Percentiles rank a stretch among this genome's conserved stretches.
These are phyloP conservation scores for Penicillium sp. DNA, from an alignment of 2,329 filamentous ascomycete species.

Conservation along the genomic window DNA sequence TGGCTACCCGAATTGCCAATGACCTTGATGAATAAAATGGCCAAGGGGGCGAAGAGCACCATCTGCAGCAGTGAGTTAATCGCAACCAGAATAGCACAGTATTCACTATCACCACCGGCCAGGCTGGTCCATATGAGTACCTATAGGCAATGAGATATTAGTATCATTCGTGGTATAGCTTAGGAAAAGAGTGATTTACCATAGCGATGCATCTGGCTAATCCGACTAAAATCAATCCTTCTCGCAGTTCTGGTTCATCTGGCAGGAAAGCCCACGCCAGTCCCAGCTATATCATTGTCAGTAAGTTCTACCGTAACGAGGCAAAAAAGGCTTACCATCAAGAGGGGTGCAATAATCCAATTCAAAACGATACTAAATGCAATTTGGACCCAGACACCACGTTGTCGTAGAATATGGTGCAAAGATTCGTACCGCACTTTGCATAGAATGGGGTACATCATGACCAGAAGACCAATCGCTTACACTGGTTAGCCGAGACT, in stretches of 20 bases:
- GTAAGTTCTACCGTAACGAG: not conserved
- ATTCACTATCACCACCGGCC: constrained; percentile 75
- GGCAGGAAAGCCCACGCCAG: constrained; percentile 55
- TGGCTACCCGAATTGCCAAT: constrained; percentile 56
- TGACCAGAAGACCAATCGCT: constrained; percentile 80
- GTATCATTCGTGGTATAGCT: not conserved
- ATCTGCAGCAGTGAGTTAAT: constrained; percentile 76
- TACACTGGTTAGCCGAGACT: not conserved
- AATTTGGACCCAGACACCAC: constrained; percentile 76
- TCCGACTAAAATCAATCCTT: constrained; percentile 78
- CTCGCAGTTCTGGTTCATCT: constrained; percentile 51
- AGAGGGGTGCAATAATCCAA: constrained; percentile 79
- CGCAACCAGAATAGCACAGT: constrained; percentile 78
- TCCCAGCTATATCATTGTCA: constrained; percentile 33
- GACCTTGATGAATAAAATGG: constrained; percentile 68
- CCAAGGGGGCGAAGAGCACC: constrained; percentile 69
- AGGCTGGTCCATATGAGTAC: constrained; percentile 76
- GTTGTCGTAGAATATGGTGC: constrained; percentile 63
- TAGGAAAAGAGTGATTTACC: constrained; percentile 50
- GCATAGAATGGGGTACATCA: constrained; percentile 95
- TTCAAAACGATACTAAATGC: constrained; percentile 74
- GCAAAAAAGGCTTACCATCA: constrained; percentile 63
- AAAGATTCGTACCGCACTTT: constrained; percentile 79
- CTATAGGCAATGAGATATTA: constrained; percentile 27
- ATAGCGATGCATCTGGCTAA: constrained; percentile 86